Base-by-base conservation (phyloP, 2,329 filamentous ascomycete genomes). In the Aspergillus sp. region DNA sequence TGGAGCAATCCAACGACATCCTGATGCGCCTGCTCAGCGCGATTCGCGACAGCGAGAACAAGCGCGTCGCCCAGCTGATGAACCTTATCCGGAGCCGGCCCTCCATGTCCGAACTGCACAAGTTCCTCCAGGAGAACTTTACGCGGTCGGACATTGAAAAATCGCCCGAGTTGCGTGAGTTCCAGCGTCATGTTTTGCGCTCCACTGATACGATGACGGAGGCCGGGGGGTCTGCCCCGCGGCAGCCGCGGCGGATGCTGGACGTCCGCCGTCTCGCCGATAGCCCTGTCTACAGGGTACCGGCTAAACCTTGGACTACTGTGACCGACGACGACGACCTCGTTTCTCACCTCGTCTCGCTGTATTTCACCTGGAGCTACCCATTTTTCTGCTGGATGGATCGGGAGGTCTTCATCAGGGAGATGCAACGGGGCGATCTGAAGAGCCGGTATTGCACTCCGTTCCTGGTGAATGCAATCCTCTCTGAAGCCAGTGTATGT, bases 381-480 rank as follows among this genome's bases (percentile, higher is more conserved):
- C 63, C 66, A 18, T 67, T 64, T 47, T 62, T 66, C 8, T 61
- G 70, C 51, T 71, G 68, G 66, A 56, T 74, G 34, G 68, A 74
- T 38, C 59, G 62, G 15, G 65, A 69, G 24, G 34, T 66, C 17
- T 72, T 74, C 45, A 56, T 73, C 6, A 51, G 56, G 1, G 71
- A 67, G 18, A 72, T 72, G 71, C 59, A 62, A 51, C 45, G 57
- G 5, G 65, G 66, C 7, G 52, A 69, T 18, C 22, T 70, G 18
- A 43, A 67, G 5, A 66, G 63, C 9, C 59, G 47, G 9, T 73
- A 67, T 49, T 74, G 72, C 59, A 70, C 71, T 1, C 67, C 71
- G 2, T 73, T 71, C 43, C 60, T 74, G 42, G 71, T 74, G 24
- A 74, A 74, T 57, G 63, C 65, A n/a, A 70, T 74, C 22, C 61